phyloP scores from a whole-genome alignment of 2,329 filamentous ascomycete genomes.

The Mycosphaerelloides madeirae region DNA sequence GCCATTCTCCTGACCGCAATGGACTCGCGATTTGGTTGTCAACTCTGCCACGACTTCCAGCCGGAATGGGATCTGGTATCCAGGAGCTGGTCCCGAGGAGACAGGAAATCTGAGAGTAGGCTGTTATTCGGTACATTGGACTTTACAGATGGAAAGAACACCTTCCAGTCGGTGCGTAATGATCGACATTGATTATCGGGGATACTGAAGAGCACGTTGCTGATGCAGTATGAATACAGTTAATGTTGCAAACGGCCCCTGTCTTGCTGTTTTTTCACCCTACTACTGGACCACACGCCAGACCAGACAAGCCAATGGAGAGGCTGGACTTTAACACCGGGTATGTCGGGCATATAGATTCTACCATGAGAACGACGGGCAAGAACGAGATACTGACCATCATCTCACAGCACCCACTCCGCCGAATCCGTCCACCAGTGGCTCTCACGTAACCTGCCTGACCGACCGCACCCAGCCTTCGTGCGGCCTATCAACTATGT shows the following conservation, averaged over 20 bases:
- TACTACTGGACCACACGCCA: constrained; percentile 75
- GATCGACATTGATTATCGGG: not conserved
- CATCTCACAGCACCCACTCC: constrained; percentile 56
- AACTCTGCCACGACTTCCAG: constrained; percentile 84
- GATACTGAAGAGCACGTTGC: constrained; percentile 3
- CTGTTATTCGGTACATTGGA: constrained; percentile 81
- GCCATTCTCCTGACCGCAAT: constrained; percentile 82
- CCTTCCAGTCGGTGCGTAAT: constrained; percentile 72
- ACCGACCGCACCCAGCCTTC: constrained; percentile 69
- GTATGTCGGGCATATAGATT: constrained; percentile 51
- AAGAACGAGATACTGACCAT: constrained; percentile 5
- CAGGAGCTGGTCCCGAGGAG: constrained; percentile 81
- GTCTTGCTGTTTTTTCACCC: constrained; percentile 84
- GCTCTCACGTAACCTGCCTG: constrained; percentile 73
- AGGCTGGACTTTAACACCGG: constrained; percentile 81
- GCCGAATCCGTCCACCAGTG: constrained; percentile 77
- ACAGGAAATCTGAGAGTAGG: constrained; percentile 67
- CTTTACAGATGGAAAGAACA: constrained; percentile 75
- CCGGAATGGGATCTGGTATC: constrained; percentile 87
- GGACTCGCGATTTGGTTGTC: constrained; percentile 76
- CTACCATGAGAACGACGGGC: not conserved
- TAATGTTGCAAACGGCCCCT: constrained; percentile 89
- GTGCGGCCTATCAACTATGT: constrained; percentile 83
- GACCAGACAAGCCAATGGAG: constrained; percentile 60
- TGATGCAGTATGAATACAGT: constrained; percentile 48